phyloP scores from a whole-genome alignment of 208 protist species.

The Trichomonas vaginalis region DNA sequence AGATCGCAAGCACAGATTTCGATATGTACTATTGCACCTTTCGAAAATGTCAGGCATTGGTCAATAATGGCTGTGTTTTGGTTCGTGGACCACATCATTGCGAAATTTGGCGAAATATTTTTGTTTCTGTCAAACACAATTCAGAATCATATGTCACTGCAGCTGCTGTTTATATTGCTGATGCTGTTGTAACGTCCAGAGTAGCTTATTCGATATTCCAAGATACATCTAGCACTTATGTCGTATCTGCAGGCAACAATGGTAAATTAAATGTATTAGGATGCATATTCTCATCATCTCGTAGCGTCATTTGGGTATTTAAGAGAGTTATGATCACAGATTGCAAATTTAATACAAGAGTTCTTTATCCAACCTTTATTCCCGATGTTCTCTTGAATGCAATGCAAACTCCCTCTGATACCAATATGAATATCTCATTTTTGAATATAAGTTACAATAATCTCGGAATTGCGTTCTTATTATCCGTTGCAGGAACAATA shows the following conservation, averaged over 20 bases:
- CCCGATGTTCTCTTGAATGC: not conserved
- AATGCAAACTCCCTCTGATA: no score
- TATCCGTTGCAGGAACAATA: not conserved
- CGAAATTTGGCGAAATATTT: not conserved
- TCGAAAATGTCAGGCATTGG: not conserved
- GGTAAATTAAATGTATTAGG: no score
- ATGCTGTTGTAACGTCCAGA: not conserved
- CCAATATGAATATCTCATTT: no score
- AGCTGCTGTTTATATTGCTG: not conserved
- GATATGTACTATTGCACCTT: not conserved
- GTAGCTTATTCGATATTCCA: not conserved
- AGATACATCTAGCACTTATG: no score
- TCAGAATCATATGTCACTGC: not conserved
- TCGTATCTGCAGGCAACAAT: no score
- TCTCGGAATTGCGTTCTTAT: not conserved
- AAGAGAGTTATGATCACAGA: not conserved
- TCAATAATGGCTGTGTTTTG: not conserved
- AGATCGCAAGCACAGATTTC: not conserved
- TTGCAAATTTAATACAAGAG: not conserved
- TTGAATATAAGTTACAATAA: not conserved
- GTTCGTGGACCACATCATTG: not conserved
- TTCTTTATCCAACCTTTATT: not conserved
- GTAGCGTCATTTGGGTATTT: not conserved
- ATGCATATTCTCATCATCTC: no score
- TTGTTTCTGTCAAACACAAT: not conserved